phyloP scores from a whole-genome alignment of 2,329 filamentous ascomycete genomes.

The Colletotrichum sp. region DNA sequence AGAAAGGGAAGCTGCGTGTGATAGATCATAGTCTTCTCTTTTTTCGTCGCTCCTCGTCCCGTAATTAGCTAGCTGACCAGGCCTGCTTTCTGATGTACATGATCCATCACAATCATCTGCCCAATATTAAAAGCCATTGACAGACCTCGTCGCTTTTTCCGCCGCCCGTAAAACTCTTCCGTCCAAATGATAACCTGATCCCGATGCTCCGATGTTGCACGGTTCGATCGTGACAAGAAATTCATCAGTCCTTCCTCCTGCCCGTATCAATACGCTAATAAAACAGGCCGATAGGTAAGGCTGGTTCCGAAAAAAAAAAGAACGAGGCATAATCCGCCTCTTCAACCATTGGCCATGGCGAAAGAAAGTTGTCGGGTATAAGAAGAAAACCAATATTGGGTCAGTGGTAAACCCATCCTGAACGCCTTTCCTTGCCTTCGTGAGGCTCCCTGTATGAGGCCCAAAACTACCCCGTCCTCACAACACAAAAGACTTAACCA shows the following conservation, averaged over 20 bases:
- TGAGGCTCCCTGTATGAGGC: not conserved
- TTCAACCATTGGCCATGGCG: conserved; percentile 25
- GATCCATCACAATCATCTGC: conserved; percentile 13
- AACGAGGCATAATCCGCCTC: not conserved
- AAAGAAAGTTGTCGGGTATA: conserved; percentile 42
- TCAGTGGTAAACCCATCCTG: not conserved
- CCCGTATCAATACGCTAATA: conserved; percentile 16
- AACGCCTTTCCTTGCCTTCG: conserved; percentile 16
- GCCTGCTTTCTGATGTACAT: conserved; percentile 20
- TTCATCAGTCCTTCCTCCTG: not conserved
- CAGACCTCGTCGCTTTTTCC: conserved; percentile 10
- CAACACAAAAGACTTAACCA: not conserved
- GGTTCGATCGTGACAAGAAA: not conserved
- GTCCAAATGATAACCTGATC: not conserved
- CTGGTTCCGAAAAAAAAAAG: not conserved
- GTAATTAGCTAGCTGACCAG: conserved; percentile 20
- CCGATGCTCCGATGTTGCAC: not conserved
- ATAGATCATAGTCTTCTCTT: conserved; percentile 12
- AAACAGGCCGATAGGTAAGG: conserved; percentile 10
- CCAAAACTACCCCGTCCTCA: not conserved
- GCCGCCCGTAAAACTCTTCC: not conserved
- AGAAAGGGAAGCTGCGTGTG: not conserved
- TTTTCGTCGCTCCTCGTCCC: conserved; percentile 10
- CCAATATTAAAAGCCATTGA: conserved; percentile 14
- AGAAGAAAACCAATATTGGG: conserved; percentile 24